Percentiles rank a stretch among this genome's conserved stretches.
These are phyloP conservation scores for Wickerhamomyces sp. DNA, from an alignment of 1,139 yeast species.

Conservation along the genomic window DNA sequence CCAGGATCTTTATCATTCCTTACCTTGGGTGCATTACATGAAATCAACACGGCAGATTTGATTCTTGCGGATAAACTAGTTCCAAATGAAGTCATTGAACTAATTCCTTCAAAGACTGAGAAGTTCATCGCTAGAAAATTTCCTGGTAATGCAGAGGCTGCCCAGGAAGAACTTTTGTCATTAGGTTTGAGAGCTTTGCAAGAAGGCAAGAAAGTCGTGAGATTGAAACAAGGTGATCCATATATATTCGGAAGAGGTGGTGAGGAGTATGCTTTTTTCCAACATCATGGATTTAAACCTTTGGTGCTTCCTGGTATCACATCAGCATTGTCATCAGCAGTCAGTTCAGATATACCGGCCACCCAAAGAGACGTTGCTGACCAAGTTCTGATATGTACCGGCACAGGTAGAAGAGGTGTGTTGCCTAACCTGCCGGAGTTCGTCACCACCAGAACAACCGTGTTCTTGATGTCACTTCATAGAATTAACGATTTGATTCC, in stretches of 20 bases:
- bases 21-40: slow-evolving; percentile 81
- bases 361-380: slow-evolving; percentile 93
- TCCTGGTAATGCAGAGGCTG: slow-evolving; percentile 95
- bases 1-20: slow-evolving; percentile 85
- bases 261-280: slow-evolving; percentile 75
- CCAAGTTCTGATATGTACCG: slow-evolving; percentile 89
- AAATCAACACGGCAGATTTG: slow-evolving; percentile 76
- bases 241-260: slow-evolving; percentile 97
- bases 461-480: slow-evolving; percentile 88
- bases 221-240: slow-evolving; percentile 96
- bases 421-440: slow-evolving; percentile 76
- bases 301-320: slow-evolving; percentile 83
- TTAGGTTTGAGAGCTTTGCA: slow-evolving; percentile 62
- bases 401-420: slow-evolving; percentile 87
- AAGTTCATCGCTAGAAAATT: slow-evolving; percentile 87
- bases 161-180: slow-evolving; percentile 76
- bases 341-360: slow-evolving; percentile 80
- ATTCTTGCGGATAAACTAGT: slow-evolving; percentile 89
- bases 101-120: slow-evolving; percentile 71
- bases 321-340: slow-evolving; percentile 87
- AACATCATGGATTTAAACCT: slow-evolving; percentile 63
- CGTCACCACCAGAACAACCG: slow-evolving; percentile 68
- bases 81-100: slow-evolving; percentile 78
- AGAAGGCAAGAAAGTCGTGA: slow-evolving; percentile 71
- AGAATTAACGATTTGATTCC: slow-evolving; percentile 67